Evolutionary conservation across 2,329 filamentous ascomycete genomes (phyloP).

Genomic region (Metarhizium sp.): DNA sequence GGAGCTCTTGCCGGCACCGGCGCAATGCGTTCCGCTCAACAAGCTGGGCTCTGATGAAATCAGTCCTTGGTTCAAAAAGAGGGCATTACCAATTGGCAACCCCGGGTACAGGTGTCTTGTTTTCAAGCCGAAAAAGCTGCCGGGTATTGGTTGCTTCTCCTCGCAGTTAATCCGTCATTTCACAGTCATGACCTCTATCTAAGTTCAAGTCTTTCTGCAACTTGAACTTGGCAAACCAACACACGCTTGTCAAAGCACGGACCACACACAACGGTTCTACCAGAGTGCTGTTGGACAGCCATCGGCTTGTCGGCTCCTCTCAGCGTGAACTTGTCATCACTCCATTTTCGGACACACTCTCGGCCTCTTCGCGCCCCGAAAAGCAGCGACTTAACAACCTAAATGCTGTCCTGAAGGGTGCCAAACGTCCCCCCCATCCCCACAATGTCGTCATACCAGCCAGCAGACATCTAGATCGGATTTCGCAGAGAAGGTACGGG

Average conservation of each 20-base stretch:
- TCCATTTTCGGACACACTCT: background rate
- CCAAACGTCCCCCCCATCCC: background rate
- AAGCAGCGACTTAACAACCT: background rate
- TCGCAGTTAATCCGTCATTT: background rate
- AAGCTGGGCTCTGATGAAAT: background rate
- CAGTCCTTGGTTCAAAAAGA: background rate
- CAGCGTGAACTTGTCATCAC: too few relatives aligned
- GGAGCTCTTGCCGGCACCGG: background rate
- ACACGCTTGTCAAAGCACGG: too few relatives aligned
- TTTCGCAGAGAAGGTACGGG: too few relatives aligned
- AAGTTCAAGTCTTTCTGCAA: too few relatives aligned
- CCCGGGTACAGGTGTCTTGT: background rate
- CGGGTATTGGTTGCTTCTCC: background rate
- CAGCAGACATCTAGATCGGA: background rate
- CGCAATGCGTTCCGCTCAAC: background rate
- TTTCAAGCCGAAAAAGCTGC: background rate
- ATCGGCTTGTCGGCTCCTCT: too few relatives aligned
- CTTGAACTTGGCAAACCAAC: too few relatives aligned
- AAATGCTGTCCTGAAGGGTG: background rate
- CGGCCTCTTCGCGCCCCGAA: background rate
- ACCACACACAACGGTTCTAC: too few relatives aligned
- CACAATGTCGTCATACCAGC: background rate
- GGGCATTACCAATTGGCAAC: background rate
- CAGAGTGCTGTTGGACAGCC: too few relatives aligned
- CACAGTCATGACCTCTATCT: background rate